Percentiles rank a stretch among this genome's conserved stretches.
phyloP scores from a whole-genome alignment of 208 protist species.

The Trypanosoma conorhini region DNA sequence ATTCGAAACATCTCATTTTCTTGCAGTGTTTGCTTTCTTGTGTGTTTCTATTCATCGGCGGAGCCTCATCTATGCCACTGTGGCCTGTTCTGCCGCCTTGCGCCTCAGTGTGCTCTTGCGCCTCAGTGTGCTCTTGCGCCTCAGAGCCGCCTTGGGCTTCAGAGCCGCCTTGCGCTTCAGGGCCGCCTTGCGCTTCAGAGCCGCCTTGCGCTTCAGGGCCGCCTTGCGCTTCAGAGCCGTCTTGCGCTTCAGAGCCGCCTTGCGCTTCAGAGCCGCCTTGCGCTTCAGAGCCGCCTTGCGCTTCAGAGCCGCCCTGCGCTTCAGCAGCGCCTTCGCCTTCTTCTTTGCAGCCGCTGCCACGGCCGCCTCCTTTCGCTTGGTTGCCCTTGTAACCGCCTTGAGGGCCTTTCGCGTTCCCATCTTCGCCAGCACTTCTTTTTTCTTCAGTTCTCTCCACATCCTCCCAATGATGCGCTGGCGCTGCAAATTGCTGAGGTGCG shows the following conservation, averaged over 20 bases:
- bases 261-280: background rate
- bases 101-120: background rate
- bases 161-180: background rate
- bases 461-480: conserved; percentile 66
- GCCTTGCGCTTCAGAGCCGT: conserved; percentile 8
- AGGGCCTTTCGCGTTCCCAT: conserved; percentile 26
- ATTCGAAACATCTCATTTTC: background rate
- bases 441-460: conserved; percentile 67
- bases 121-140: background rate
- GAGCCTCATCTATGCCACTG: background rate
- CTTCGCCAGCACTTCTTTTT: conserved; percentile 28
- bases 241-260: conserved; percentile 24
- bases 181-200: background rate
- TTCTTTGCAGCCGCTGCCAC: conserved; percentile 15
- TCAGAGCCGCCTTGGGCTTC: background rate
- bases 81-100: background rate
- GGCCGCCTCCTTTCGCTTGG: background rate
- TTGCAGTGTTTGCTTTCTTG: background rate
- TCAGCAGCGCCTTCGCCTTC: conserved; percentile 11
- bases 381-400: conserved; percentile 17
- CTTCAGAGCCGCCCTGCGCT: background rate
- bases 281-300: background rate
- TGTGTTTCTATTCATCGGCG: background rate
- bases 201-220: background rate
- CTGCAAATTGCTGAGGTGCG: conserved; percentile 52